Base-by-base conservation (phyloP, 2,329 filamentous ascomycete species). In the Pseudocercospora cruenta region DNA sequence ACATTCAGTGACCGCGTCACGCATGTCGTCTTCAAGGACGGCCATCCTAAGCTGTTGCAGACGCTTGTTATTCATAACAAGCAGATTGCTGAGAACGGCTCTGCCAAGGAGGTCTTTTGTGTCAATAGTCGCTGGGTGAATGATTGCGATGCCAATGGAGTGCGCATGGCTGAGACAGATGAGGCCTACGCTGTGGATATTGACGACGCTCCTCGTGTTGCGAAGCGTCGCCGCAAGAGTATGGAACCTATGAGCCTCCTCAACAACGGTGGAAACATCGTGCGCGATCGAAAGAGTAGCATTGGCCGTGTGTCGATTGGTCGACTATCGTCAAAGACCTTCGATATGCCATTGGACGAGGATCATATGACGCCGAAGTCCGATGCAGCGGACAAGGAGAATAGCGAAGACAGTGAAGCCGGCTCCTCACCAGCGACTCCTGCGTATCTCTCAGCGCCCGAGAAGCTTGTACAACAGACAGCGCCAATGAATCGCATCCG, bases 1-100 rank as follows among this genome's bases (percentile, higher is more conserved):
- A 72, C 69, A 4, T 78, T 76, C 74, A 76, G 67, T 58, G 77
- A 78, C n/a, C 72, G 73, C 24, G 70, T 78, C 21, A 78, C 77
- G 2, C 77, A 79, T 49, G 74, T 79, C 10, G 70, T 79, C 49
- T 79, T 76, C 75, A 79, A 79, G 60, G 77, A 79, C 54, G 77
- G 77, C 6, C 76, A 75, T 19, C 76, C 77, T 0, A 73, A 73
- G 4, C 76, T 75, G 2, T 69, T 79, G 10, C 74, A 77, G 58
- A 71, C 72, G 22, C 72, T 79, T 8, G 71, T 74, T 2, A 36
- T 75, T 2, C 73, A 75, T 69, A 77, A 78, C 69, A 75, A 75
- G 58, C 72, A 75, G 14, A 66, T 74, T 24, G 64, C 67, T 14
- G 66, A 67, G 47, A 67, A 24, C 21, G 70, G 67, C 10, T 66